phyloP scores from a whole-genome alignment of 192 early-diverging fungal species.

The Irineochytrium annulatum region DNA sequence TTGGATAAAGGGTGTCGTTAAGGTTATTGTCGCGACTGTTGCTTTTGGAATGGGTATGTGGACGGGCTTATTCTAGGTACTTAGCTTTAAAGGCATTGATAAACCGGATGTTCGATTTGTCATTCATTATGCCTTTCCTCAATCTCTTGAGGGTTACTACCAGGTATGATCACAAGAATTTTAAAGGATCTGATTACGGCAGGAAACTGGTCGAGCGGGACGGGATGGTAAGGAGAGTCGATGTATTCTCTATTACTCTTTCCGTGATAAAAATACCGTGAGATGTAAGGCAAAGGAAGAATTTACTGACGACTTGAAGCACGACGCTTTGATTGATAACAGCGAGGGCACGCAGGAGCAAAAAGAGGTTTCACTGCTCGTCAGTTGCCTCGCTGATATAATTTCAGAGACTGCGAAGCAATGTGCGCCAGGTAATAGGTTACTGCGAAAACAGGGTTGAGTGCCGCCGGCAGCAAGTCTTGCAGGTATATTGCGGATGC shows the following conservation, averaged over 20 bases:
- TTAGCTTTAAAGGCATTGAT: constrained; percentile 61
- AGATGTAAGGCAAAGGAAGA: background rate
- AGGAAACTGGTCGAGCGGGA: constrained; percentile 94
- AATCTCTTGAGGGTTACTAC: constrained; percentile 91
- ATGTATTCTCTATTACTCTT: constrained; percentile 84
- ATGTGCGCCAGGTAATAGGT: constrained; percentile 47
- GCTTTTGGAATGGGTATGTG: constrained; percentile 92
- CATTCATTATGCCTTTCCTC: constrained; percentile 85
- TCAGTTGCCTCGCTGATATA: background rate
- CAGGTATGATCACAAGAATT: constrained; percentile 54
- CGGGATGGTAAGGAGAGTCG: constrained; percentile 80
- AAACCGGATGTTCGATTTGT: constrained; percentile 95
- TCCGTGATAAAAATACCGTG: constrained; percentile 64
- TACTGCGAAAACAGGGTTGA: constrained; percentile 86
- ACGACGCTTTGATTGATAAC: constrained; percentile 74
- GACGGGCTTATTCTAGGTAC: background rate
- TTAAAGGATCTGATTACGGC: constrained; percentile 15
- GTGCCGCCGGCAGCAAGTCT: constrained; percentile 82
- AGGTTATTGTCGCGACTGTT: constrained; percentile 91
- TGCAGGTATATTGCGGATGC: constrained; percentile 38
- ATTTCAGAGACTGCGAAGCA: constrained; percentile 42
- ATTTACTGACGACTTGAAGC: constrained; percentile 20
- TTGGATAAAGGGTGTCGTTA: constrained; percentile 71
- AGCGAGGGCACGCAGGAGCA: constrained; percentile 77
- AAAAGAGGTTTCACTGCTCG: constrained; percentile 57